Conservation (phyloP, 163 green algal genomes). For the Scenedesmus sp. region DNA sequence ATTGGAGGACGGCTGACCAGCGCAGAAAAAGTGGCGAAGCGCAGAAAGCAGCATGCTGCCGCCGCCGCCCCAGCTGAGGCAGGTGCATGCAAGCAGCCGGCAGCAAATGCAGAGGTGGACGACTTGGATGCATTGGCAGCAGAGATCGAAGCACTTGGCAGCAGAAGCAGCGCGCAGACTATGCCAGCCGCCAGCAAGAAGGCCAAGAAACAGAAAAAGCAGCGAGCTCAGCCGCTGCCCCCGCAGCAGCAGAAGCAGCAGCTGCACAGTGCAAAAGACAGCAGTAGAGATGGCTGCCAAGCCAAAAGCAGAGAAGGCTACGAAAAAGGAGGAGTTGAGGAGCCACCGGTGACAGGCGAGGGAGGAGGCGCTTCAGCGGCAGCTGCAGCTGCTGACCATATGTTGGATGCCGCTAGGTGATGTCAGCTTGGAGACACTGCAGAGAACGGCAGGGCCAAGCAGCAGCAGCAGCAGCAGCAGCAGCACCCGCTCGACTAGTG, state of each 20-base stretch:
- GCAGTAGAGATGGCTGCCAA: too few species aligned
- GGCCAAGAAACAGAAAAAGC: constrained; percentile 34
- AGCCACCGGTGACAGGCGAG: too few species aligned
- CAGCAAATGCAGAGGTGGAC: background rate
- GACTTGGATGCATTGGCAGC: constrained; percentile 39
- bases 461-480: too few species aligned
- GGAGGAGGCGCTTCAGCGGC: too few species aligned
- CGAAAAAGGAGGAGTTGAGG: background rate
- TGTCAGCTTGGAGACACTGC: background rate
- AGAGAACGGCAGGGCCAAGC: background rate
- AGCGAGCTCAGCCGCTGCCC: background rate
- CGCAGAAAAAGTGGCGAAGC: constrained; percentile 33
- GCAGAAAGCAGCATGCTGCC: background rate
- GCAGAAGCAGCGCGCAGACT: background rate
- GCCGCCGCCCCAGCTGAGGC: too few species aligned
- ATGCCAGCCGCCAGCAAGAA: constrained; percentile 26
- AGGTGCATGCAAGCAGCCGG: too few species aligned
- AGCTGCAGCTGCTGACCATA: constrained; percentile 10
- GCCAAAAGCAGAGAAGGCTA: too few species aligned
- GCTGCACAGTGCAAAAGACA: background rate
- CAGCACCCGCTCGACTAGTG: too few species aligned
- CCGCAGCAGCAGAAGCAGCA: too few species aligned
- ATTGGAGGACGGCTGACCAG: constrained; percentile 16
- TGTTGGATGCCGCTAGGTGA: constrained; percentile 11
- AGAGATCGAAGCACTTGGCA: constrained; percentile 39